phyloP scores from a whole-genome alignment of 75 land plant species.

The Adiantum capillusveneris region DNA sequence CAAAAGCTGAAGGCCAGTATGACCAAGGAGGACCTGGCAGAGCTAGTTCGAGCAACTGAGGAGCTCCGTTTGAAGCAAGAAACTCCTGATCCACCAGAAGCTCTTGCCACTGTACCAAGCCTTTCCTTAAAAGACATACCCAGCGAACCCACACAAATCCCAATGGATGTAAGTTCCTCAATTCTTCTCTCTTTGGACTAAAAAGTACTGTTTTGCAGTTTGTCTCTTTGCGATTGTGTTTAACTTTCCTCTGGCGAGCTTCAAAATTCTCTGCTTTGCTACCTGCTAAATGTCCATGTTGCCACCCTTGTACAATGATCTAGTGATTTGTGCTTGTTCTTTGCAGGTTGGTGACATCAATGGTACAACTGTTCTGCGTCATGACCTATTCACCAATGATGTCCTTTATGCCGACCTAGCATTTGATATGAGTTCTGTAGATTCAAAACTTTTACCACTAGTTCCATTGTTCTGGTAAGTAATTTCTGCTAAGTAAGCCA shows the following conservation, averaged over 20 bases:
- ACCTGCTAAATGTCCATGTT: too few species aligned
- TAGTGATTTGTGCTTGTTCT: too few species aligned
- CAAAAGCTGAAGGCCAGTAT: slow-evolving; percentile 67
- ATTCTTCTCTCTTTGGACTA: too few species aligned
- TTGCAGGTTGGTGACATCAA: slow-evolving; percentile 77
- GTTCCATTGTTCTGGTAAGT: slow-evolving; percentile 94
- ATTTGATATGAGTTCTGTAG: slow-evolving; percentile 71
- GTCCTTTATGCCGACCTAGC: slow-evolving; percentile 91
- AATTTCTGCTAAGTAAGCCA: background rate
- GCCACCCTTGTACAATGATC: too few species aligned
- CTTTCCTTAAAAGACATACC: slow-evolving; percentile 89
- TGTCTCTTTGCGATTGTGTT: too few species aligned
- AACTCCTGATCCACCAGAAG: slow-evolving; percentile 98
- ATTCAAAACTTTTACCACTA: slow-evolving; percentile 74
- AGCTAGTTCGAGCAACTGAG: slow-evolving; percentile 81
- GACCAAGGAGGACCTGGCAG: slow-evolving; percentile 93
- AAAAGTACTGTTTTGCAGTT: too few species aligned
- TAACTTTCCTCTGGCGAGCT: too few species aligned
- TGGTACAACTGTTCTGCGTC: slow-evolving; percentile 75
- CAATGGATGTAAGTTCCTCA: slow-evolving; percentile 64
- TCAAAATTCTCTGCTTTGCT: too few species aligned
- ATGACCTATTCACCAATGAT: slow-evolving; percentile 98
- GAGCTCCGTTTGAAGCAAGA: slow-evolving; percentile 88
- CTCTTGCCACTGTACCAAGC: slow-evolving; percentile 77
- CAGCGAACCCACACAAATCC: slow-evolving; percentile 68